Evolutionary conservation across 1,139 yeast species (phyloP).

Genomic region (Scheffersomyces lignicola): DNA sequence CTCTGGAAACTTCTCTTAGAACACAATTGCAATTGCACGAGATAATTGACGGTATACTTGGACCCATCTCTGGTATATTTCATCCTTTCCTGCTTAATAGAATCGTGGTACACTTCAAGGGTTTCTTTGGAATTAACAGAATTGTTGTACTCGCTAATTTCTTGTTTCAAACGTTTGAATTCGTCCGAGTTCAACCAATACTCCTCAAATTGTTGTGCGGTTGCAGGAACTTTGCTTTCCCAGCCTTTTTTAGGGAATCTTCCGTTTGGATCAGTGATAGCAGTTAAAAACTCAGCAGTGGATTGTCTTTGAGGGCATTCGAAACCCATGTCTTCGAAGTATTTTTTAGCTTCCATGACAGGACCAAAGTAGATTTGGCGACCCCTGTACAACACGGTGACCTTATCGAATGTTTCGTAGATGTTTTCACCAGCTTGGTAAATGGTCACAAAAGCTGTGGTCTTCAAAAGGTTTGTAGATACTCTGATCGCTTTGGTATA

Average conservation of each 20-base stretch:
- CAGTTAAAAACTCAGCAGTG: conserved; percentile 67
- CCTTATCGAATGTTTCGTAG: conserved; percentile 62
- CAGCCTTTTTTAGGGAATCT: conserved; percentile 45
- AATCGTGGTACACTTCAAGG: conserved; percentile 30
- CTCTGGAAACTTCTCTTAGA: conserved; percentile 50
- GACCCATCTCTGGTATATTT: conserved; percentile 43
- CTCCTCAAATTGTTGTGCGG: conserved; percentile 56
- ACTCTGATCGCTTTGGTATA: conserved; percentile 62
- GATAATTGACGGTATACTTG: conserved; percentile 44
- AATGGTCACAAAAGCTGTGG: conserved; percentile 59
- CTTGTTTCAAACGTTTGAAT: conserved; percentile 36
- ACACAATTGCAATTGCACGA: conserved; percentile 48
- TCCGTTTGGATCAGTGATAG: conserved; percentile 62
- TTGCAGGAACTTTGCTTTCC: conserved; percentile 54
- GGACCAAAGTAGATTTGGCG: conserved; percentile 62
- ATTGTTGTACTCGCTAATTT: conserved; percentile 42
- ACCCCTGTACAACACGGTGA: conserved; percentile 60
- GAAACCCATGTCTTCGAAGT: conserved; percentile 62
- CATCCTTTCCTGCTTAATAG: conserved; percentile 42
- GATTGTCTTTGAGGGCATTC: conserved; percentile 61
- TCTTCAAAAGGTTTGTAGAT: conserved; percentile 54
- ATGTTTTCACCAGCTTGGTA: conserved; percentile 73
- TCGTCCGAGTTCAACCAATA: conserved; percentile 57
- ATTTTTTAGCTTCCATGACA: conserved; percentile 50
- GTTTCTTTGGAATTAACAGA: conserved; percentile 38